These are phyloP conservation scores for Pseudocercospora musae DNA, from an alignment of 2,329 filamentous ascomycete genomes.

Conservation along the genomic window DNA sequence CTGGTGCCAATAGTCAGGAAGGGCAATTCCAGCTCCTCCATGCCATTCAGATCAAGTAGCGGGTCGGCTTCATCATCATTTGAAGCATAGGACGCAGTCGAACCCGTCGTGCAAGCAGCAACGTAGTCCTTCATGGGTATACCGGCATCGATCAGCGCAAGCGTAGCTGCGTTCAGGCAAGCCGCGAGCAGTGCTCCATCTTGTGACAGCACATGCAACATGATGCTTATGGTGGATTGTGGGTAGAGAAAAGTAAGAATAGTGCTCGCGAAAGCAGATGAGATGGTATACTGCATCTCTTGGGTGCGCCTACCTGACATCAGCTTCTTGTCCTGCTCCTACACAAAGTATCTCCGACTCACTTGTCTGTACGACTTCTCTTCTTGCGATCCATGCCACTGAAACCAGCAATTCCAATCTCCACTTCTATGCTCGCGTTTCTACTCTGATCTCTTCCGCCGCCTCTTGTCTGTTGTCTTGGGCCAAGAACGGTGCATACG, in stretches of 20 bases:
- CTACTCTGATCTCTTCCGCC: slow-evolving; percentile 44
- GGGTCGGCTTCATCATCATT: slow-evolving; percentile 73
- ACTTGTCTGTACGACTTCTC: slow-evolving; percentile 75
- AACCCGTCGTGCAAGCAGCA: slow-evolving; percentile 81
- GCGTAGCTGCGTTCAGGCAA: slow-evolving; percentile 83
- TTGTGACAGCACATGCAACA: slow-evolving; percentile 81
- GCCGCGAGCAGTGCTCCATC: slow-evolving; percentile 89
- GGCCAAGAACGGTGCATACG: slow-evolving; percentile 86
- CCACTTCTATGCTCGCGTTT: slow-evolving; percentile 70
- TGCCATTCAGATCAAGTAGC: slow-evolving; percentile 71
- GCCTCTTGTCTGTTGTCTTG: slow-evolving; percentile 63
- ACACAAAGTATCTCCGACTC: slow-evolving; percentile 33
- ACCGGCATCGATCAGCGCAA: slow-evolving; percentile 90
- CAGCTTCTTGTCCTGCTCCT: slow-evolving; percentile 12
- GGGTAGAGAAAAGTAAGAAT: slow-evolving; percentile 87
- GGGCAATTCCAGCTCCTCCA: slow-evolving; percentile 84
- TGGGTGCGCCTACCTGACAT: slow-evolving; percentile 63
- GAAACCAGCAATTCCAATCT: slow-evolving; percentile 83
- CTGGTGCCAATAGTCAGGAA: slow-evolving; percentile 78
- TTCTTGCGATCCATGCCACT: slow-evolving; percentile 81
- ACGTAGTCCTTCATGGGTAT: slow-evolving; percentile 94
- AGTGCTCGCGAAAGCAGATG: slow-evolving; percentile 70
- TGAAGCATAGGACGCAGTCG: slow-evolving; percentile 62
- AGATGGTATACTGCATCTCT: slow-evolving; percentile 77
- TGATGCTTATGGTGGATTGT: slow-evolving; percentile 77